Base-by-base conservation (phyloP, 2,329 filamentous ascomycete genomes). In the Aspergillus udagawae region DNA sequence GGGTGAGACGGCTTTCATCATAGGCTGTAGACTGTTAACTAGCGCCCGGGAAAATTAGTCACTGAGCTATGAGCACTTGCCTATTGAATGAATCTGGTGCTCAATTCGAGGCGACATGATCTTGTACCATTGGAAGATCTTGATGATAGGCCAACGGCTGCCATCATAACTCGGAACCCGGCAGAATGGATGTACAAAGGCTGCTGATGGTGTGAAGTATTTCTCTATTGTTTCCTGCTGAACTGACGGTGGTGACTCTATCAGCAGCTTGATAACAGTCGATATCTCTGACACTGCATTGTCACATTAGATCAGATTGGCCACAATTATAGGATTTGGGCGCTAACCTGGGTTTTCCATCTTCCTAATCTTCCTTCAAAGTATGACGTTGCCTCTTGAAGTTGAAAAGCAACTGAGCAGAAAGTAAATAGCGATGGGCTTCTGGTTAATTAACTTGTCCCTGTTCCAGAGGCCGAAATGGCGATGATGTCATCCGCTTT, bases 81-180 rank as follows among this genome's bases (percentile, higher is more conserved):
- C 83, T 20, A 86, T 74, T 29, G 78, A 81, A 53, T 91, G 83
- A 20, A 96, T 79, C 1, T 82, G 76, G 12, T 93, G 75, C 47
- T 86, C 80, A 62, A 94, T 89, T 20, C 80, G 77, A 0, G 92
- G 92, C 60, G 86, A 91, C 69, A 96, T 79, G 62, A 93, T 88
- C 68, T 91, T 90, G 74, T 95, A 93, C 89, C 89, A 92, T 44
- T 86, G 84, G 68, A 91, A 95, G 56, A 96, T 87, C 64, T 82
- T 80, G 50, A 83, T 76, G 20, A 95, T 80, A 5, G 90, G 70
- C 75, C 81, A 85, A 47, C 90, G 81, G 9, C 89, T 92, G 61
- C 87, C 83, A 10, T 76, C 67, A 63, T 81, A 83, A 59, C 73
- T 78, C 47, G 78, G 79, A 2, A 91, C 89, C 12, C 85, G 83